phyloP scores from a whole-genome alignment of 2,329 filamentous ascomycete genomes.

The Stemphylium beticola region DNA sequence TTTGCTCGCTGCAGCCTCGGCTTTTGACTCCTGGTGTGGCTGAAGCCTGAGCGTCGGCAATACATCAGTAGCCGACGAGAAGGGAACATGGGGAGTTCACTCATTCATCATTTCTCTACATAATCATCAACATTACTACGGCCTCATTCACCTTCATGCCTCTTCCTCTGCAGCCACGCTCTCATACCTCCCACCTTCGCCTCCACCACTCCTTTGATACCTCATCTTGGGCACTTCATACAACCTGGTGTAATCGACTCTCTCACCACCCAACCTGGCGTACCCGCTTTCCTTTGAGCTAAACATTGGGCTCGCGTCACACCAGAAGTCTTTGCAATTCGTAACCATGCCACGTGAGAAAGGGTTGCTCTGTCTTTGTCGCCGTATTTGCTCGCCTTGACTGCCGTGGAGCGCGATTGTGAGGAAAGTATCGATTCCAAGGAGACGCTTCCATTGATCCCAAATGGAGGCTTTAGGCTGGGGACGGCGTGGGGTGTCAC shows the following conservation, averaged over 20 bases:
- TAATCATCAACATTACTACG: constrained; percentile 9
- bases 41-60: constrained; percentile 8
- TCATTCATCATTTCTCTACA: neutral
- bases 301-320: constrained; percentile 83
- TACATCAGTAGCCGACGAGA: constrained; percentile 9
- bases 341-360: constrained; percentile 82
- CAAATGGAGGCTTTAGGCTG: constrained; percentile 71
- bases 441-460: constrained; percentile 79
- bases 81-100: neutral
- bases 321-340: constrained; percentile 98
- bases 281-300: constrained; percentile 74
- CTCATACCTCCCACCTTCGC: constrained; percentile 62
- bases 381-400: constrained; percentile 50
- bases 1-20: constrained; percentile 31
- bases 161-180: constrained; percentile 55
- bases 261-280: constrained; percentile 77
- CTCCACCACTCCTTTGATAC: constrained; percentile 51
- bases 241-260: constrained; percentile 85
- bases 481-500: constrained; percentile 40
- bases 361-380: constrained; percentile 69
- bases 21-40: constrained; percentile 10
- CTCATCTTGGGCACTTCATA: constrained; percentile 84
- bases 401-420: constrained; percentile 83
- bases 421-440: constrained; percentile 93
- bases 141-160: constrained; percentile 14